Conservation (phyloP, 768 basidiomycete genomes). For the Naematelia aurantialba region DNA sequence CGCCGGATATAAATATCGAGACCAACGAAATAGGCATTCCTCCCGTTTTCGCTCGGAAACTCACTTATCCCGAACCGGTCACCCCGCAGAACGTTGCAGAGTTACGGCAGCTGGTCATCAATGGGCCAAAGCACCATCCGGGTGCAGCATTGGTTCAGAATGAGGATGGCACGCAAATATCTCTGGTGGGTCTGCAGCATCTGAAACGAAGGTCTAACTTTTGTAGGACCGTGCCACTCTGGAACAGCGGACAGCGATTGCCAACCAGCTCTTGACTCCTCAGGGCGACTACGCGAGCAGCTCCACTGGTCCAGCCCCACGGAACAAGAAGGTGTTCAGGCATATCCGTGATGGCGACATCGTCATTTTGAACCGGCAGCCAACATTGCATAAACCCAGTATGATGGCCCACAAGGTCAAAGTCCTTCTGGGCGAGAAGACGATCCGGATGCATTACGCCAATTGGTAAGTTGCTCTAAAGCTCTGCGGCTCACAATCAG, state of each 20-base stretch:
- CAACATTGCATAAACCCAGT: slow-evolving; percentile 96
- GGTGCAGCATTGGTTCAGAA: slow-evolving; percentile 93
- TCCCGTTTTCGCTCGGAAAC: slow-evolving; percentile 90
- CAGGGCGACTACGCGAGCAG: slow-evolving; percentile 56
- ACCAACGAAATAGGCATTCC: slow-evolving; percentile 98
- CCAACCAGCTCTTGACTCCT: slow-evolving; percentile 89
- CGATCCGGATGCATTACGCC: slow-evolving; percentile 99
- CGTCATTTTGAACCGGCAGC: slow-evolving; percentile 92
- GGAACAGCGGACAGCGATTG: slow-evolving; percentile 90
- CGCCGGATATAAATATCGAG: slow-evolving; percentile 98
- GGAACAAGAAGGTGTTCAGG: slow-evolving; percentile 96
- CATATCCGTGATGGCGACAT: slow-evolving; percentile 94
- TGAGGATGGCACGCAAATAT: slow-evolving; percentile 85
- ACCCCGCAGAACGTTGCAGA: slow-evolving; percentile 85
- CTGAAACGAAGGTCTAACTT: slow-evolving; percentile 6
- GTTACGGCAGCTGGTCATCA: slow-evolving; percentile 82
- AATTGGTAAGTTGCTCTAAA: slow-evolving; percentile 67
- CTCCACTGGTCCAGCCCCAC: slow-evolving; percentile 60
- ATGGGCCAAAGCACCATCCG: slow-evolving; percentile 80
- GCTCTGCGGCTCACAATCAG: slow-evolving; percentile 53
- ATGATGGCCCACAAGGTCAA: slow-evolving; percentile 98
- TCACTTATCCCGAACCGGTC: slow-evolving; percentile 97
- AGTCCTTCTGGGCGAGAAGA: slow-evolving; percentile 91
- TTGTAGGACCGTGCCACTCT: slow-evolving; percentile 73
- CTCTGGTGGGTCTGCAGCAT: slow-evolving; percentile 58